phyloP scores from a whole-genome alignment of 495 filamentous ascomycete genomes.

The Penicillium canescens region DNA sequence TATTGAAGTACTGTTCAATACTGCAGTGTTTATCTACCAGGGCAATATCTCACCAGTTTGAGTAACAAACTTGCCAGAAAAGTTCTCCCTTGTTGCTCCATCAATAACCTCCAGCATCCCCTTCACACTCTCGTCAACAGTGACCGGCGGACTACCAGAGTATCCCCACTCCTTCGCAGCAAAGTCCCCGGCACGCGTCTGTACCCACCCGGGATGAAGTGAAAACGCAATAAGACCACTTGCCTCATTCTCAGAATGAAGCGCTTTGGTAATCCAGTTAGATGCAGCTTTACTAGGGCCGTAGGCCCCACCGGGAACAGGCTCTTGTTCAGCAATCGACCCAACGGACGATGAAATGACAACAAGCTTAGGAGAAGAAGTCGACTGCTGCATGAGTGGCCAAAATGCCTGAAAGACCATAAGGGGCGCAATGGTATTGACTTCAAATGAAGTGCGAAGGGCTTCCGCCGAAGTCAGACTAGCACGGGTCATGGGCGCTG shows the following conservation, averaged over 20 bases:
- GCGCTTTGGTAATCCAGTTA: slow-evolving; percentile 34
- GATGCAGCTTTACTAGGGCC: slow-evolving; percentile 35
- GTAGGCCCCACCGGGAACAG: slow-evolving; percentile 36
- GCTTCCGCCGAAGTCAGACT: slow-evolving; percentile 18
- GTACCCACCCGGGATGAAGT: slow-evolving; percentile 32
- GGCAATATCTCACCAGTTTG: slow-evolving; percentile 16
- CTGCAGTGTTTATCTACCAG: slow-evolving; percentile 2
- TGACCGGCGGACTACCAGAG: slow-evolving; percentile 24
- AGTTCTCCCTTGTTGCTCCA: slow-evolving; percentile 33
- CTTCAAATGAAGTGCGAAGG: slow-evolving; percentile 31
- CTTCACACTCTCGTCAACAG: slow-evolving; percentile 24
- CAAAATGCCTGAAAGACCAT: slow-evolving; percentile 38
- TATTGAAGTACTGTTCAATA: too few relatives aligned
- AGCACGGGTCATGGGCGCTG: slow-evolving; percentile 15
- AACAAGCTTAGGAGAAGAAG: slow-evolving; percentile 30
- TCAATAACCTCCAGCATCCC: slow-evolving; percentile 38
- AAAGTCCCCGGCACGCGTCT: slow-evolving; percentile 45
- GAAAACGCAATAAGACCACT: slow-evolving; percentile 31
- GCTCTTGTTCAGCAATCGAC: slow-evolving; percentile 20
- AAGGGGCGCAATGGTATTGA: slow-evolving; percentile 40
- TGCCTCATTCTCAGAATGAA: slow-evolving; percentile 37
- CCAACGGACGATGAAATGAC: slow-evolving; percentile 27
- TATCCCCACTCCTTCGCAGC: slow-evolving; percentile 24
- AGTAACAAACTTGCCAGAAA: slow-evolving; percentile 35
- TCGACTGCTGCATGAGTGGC: slow-evolving; percentile 34